Percentiles rank a stretch among this genome's conserved stretches.
These are phyloP conservation scores for Alternaria panax DNA, from an alignment of 2,329 filamentous ascomycete genomes.

Conservation along the genomic window DNA sequence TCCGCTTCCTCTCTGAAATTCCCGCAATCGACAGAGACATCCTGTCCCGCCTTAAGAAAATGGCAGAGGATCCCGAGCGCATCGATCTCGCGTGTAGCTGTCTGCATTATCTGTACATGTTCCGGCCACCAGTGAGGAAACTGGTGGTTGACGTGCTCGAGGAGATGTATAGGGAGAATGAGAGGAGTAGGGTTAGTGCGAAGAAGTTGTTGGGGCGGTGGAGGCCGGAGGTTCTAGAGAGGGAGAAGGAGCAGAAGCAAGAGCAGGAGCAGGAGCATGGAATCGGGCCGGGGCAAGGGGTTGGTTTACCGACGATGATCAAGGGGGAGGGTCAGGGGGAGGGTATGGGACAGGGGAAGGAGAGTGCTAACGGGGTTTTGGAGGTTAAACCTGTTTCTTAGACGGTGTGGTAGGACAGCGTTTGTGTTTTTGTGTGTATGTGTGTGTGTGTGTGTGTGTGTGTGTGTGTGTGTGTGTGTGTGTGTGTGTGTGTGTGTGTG, in stretches of 20 bases:
- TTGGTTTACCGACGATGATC: constrained; percentile 19
- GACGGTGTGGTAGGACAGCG: not conserved
- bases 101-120: constrained; percentile 58
- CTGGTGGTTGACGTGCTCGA: constrained; percentile 65
- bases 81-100: constrained; percentile 66
- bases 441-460: no score
- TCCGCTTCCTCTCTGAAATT: constrained; percentile 90
- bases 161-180: constrained; percentile 62
- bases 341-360: constrained; percentile 23
- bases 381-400: constrained; percentile 40
- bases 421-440: no score
- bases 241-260: constrained; percentile 20
- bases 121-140: constrained; percentile 66
- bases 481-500: no score
- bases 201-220: constrained; percentile 64
- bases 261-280: constrained; percentile 13
- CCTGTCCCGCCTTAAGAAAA: constrained; percentile 72
- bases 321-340: constrained; percentile 31
- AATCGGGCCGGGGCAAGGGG: constrained; percentile 9
- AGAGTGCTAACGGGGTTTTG: constrained; percentile 37
- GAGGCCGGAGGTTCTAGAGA: constrained; percentile 58
- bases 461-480: no score
- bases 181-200: constrained; percentile 56
- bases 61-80: constrained; percentile 70
- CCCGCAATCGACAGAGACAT: constrained; percentile 78